A percentile compares a stretch with the other conserved stretches of the same genome.
These are phyloP conservation scores for Ballota nigra DNA, from an alignment of 257 asterid genomes.

Conservation along the genomic window DNA sequence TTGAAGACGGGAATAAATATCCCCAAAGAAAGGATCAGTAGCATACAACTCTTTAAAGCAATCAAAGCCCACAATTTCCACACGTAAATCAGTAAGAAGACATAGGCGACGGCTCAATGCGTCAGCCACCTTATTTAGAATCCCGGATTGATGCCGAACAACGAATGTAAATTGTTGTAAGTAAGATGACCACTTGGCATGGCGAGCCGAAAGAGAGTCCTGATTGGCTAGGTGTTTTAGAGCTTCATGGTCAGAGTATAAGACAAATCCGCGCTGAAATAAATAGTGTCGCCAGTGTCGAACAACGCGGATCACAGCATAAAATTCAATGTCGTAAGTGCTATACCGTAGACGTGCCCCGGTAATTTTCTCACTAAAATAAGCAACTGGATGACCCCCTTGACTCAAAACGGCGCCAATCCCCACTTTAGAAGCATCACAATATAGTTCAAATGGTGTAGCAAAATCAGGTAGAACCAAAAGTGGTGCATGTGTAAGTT, in stretches of 20 bases:
- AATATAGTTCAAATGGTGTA: neutral
- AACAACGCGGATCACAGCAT: too few relatives aligned
- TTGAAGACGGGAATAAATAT: neutral
- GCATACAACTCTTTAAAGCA: neutral
- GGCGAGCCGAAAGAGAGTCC: neutral
- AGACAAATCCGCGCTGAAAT: neutral
- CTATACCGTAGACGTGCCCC: too few relatives aligned
- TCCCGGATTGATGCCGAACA: too few relatives aligned
- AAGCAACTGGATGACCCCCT: too few relatives aligned
- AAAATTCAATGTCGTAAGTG: too few relatives aligned
- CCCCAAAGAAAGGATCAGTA: neutral
- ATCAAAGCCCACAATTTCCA: neutral
- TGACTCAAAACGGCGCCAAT: too few relatives aligned
- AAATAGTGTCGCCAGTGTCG: too few relatives aligned
- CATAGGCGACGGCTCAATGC: neutral
- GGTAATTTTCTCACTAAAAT: too few relatives aligned
- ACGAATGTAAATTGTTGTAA: neutral
- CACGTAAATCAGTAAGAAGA: neutral
- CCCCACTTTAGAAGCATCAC: neutral
- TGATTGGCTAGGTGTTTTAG: neutral
- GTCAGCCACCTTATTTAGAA: neutral
- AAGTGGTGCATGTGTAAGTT: neutral
- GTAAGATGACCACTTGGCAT: neutral
- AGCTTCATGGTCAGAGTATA: too few relatives aligned
- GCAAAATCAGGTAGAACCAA: neutral